Base-by-base conservation (phyloP, 306 rosid genomes). In the Leucaena leucocephala region DNA sequence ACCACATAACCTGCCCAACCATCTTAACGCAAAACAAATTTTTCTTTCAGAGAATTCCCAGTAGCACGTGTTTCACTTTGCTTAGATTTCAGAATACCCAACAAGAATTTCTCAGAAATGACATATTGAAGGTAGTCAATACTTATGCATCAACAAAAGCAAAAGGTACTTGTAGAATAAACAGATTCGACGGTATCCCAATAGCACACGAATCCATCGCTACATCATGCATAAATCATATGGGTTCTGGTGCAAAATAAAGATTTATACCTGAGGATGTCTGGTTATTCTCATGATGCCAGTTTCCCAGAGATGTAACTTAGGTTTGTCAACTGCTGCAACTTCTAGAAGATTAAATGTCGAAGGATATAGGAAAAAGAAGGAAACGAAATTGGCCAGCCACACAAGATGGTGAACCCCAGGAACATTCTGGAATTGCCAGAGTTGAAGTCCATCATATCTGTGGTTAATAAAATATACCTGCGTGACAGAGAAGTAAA, bases 281-380 rank as follows among this genome's bases (percentile, higher is more conserved):
- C 98, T 88, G 58, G 98, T 95, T 81, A 95, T 92, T 85, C 98
- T 92, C 65, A 95, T 92, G 50, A 95, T 88, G 80, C 98, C 98
- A 72, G 97, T 91, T 87, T 95, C 98, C 93, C 97, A 95, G 66
- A 95, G 97, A 87, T 95, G 98, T 88, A 95, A 78, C 83, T 95
- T 91, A 67, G 98, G 98, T 88, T 95, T 95, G 87, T 95, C 98
- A 75, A 95, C 97, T 21, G 98, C 98, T 2, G 98, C 98, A 34
- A 95, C 97, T 84, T 95, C 98, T 71, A 95, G 76, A 63, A 95
- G 94, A 86, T 95, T 95, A 78, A 95, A 95, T 48, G 98, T 95
- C 6, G 98, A 92, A 35, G 98, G 98, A 74, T 95, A 95, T 38
- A 95, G 86, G 76, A 95, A 87, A 80, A 91, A 46, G 90, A 95